A percentile compares a stretch with the other conserved stretches of the same genome.
These are phyloP conservation scores for Podospora didyma DNA, from an alignment of 495 filamentous ascomycete species.

Conservation along the genomic window DNA sequence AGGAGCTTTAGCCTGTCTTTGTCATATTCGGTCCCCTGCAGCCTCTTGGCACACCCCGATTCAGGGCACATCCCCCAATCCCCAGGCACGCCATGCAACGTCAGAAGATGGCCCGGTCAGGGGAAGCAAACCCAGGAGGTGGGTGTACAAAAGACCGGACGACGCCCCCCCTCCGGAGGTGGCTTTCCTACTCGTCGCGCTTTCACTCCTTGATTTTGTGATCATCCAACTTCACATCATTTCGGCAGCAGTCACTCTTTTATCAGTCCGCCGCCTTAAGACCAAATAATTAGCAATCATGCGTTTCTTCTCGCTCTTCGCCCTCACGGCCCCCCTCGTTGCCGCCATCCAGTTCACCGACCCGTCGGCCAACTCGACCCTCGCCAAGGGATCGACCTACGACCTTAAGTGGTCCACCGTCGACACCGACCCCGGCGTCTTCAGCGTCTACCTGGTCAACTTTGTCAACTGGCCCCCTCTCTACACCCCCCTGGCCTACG, in stretches of 20 bases:
- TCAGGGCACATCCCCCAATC: neutral
- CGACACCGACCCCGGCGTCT: slow-evolving; percentile 41
- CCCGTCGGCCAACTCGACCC: slow-evolving; percentile 29
- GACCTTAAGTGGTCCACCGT: slow-evolving; percentile 39
- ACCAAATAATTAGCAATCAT: slow-evolving; percentile 17
- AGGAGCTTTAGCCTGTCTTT: slow-evolving; percentile 1
- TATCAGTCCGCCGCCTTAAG: slow-evolving; percentile 8
- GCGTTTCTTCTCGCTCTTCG: slow-evolving; percentile 21
- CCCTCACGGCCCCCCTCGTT: slow-evolving; percentile 28
- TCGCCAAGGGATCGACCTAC: slow-evolving; percentile 33
- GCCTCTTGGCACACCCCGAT: neutral
- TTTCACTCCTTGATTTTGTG: slow-evolving; percentile 4
- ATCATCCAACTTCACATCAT: neutral
- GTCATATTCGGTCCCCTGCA: neutral
- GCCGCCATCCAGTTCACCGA: slow-evolving; percentile 27
- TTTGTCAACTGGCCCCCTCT: slow-evolving; percentile 46
- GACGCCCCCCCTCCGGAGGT: neutral
- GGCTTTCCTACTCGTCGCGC: neutral
- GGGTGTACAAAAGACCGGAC: neutral
- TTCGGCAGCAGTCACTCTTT: slow-evolving; percentile 26
- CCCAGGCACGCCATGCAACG: too few species aligned
- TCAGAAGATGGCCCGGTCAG: too few species aligned
- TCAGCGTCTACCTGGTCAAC: slow-evolving; percentile 47
- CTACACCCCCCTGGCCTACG: slow-evolving; percentile 34
- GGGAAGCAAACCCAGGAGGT: neutral